phyloP scores from a whole-genome alignment of 2,329 filamentous ascomycete genomes.

The Camptophora hylomeconis region DNA sequence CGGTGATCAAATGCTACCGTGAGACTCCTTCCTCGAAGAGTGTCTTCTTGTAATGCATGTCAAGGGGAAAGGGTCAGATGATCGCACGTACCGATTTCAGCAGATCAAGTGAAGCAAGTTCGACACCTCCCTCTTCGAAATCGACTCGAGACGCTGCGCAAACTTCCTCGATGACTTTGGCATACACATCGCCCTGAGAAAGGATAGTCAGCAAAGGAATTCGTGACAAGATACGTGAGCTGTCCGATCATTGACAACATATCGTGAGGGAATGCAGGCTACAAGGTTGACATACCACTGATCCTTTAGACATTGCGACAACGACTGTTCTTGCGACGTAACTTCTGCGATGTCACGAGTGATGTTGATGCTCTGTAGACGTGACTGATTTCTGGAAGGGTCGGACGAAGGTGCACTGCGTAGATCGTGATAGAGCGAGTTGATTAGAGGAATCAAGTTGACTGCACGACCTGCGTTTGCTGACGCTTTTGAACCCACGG shows the following conservation, averaged over 20 bases:
- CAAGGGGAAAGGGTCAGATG: neutral
- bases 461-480: too few species aligned
- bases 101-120: constrained; percentile 73
- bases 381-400: too few species aligned
- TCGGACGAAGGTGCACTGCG: too few species aligned
- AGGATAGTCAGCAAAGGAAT: constrained; percentile 2
- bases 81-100: constrained; percentile 62
- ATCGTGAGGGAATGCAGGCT: neutral
- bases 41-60: too few species aligned
- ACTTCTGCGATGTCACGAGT: too few species aligned
- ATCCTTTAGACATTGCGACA: constrained; percentile 13
- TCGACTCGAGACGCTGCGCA: constrained; percentile 84
- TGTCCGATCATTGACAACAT: neutral
- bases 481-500: too few species aligned
- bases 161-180: constrained; percentile 84
- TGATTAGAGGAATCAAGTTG: too few species aligned
- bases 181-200: constrained; percentile 62
- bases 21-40: too few species aligned
- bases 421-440: too few species aligned
- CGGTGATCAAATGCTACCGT: too few species aligned
- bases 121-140: constrained; percentile 92
- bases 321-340: neutral
- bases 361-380: neutral
- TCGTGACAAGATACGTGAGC: neutral
- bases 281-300: constrained; percentile 11